Evolutionary conservation across 495 filamentous ascomycete species (phyloP).

Genomic region (Daldinia vernicosa): DNA sequence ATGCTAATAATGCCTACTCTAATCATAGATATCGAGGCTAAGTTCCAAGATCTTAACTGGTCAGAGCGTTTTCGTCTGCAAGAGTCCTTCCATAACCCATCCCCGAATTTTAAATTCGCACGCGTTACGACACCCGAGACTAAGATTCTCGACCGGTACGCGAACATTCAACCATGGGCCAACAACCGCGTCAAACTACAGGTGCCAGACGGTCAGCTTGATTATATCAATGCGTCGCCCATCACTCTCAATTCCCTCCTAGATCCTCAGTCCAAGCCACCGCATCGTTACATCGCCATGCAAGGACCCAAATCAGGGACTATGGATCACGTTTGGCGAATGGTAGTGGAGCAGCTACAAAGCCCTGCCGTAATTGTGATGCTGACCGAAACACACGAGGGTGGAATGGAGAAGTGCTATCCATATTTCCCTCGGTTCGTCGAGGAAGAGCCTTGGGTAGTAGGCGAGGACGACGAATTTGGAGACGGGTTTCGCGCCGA

Average conservation of each 20-base stretch:
- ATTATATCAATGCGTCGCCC: slow-evolving; percentile 97
- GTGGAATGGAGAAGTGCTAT: slow-evolving; percentile 85
- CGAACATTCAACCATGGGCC: slow-evolving; percentile 85
- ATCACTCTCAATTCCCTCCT: slow-evolving; percentile 76
- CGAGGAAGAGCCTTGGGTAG: slow-evolving; percentile 60
- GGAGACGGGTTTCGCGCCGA: slow-evolving; percentile 67
- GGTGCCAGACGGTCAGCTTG: slow-evolving; percentile 79
- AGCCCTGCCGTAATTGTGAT: slow-evolving; percentile 90
- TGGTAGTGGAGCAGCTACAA: slow-evolving; percentile 86
- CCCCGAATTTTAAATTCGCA: slow-evolving; percentile 63
- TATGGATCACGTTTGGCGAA: slow-evolving; percentile 89
- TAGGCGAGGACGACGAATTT: slow-evolving; percentile 70
- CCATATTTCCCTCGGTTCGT: slow-evolving; percentile 81
- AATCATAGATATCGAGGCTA: slow-evolving; percentile 57
- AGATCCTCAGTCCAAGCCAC: slow-evolving; percentile 50
- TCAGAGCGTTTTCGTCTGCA: slow-evolving; percentile 65
- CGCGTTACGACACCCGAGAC: slow-evolving; percentile 60
- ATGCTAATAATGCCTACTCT: slow-evolving; percentile 22
- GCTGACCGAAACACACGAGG: slow-evolving; percentile 90
- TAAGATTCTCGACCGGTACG: slow-evolving; percentile 76
- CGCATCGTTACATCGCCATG: slow-evolving; percentile 64
- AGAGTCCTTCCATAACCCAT: slow-evolving; percentile 53
- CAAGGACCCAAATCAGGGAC: slow-evolving; percentile 82
- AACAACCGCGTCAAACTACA: slow-evolving; percentile 85
- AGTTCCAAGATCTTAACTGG: slow-evolving; percentile 70